phyloP scores from a whole-genome alignment of 2,329 filamentous ascomycete genomes.

The Bipolaris zeicola region DNA sequence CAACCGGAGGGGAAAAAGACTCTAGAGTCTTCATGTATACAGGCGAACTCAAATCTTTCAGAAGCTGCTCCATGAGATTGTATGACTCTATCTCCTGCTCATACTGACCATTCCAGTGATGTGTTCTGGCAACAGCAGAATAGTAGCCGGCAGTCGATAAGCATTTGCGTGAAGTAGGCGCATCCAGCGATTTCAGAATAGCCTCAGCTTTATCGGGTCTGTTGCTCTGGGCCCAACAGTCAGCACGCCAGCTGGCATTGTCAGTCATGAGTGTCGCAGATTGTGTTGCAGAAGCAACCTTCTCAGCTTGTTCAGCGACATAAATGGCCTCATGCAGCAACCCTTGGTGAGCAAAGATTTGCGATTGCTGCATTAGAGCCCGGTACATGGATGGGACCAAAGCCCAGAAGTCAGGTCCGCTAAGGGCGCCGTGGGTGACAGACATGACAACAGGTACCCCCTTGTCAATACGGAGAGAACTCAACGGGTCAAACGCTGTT shows the following conservation, averaged over 20 bases:
- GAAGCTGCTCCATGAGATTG: slow-evolving; percentile 53
- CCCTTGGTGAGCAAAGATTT: slow-evolving; percentile 81
- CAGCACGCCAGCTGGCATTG: slow-evolving; percentile 53
- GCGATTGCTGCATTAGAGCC: slow-evolving; percentile 74
- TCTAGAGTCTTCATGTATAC: slow-evolving; percentile 39
- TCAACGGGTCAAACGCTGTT: slow-evolving; percentile 32
- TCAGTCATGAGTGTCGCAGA: slow-evolving; percentile 61
- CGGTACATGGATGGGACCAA: slow-evolving; percentile 75
- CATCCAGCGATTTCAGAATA: slow-evolving; percentile 60
- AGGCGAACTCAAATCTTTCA: slow-evolving; percentile 50
- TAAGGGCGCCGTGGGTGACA: slow-evolving; percentile 53
- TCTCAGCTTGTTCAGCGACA: slow-evolving; percentile 82
- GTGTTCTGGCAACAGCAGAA: slow-evolving; percentile 56
- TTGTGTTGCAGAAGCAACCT: slow-evolving; percentile 71
- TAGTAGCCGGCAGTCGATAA: slow-evolving; percentile 60
- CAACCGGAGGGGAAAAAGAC: slow-evolving; percentile 34
- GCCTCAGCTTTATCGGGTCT: slow-evolving; percentile 55
- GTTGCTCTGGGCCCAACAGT: slow-evolving; percentile 58
- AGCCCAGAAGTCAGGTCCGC: slow-evolving; percentile 77
- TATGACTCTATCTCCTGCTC: slow-evolving; percentile 58
- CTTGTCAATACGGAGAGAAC: slow-evolving; percentile 38
- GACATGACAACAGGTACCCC: slow-evolving; percentile 46
- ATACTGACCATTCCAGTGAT: slow-evolving; percentile 55
- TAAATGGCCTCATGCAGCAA: slow-evolving; percentile 87
- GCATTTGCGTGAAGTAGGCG: slow-evolving; percentile 48